Evolutionary conservation across 148 eudicot genomes (phyloP).

Genomic region (Oxyria digyna): DNA sequence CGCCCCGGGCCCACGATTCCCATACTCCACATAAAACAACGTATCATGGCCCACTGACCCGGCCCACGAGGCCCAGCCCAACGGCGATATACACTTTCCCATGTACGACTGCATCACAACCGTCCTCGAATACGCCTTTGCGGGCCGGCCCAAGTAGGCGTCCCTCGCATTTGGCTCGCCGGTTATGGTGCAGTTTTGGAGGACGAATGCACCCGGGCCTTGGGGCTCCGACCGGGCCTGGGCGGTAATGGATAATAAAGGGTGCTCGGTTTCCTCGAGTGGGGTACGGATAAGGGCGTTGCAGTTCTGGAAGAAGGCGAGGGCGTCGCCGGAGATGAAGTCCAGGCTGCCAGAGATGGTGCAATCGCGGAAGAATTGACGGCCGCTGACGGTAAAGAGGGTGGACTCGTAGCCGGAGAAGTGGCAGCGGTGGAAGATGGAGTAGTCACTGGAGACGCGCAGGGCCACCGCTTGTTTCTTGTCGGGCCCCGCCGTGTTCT

Average conservation of each 20-base stretch:
- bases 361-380: no score
- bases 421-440: no score
- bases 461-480: no score
- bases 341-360: no score
- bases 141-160: constrained; percentile 44
- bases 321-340: no score
- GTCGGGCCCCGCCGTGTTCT: constrained; percentile 25
- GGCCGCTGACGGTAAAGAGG: no score
- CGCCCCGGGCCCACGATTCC: constrained; percentile 31
- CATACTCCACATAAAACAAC: constrained; percentile 28
- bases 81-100: constrained; percentile 35
- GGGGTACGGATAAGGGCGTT: no score
- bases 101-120: constrained; percentile 31
- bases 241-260: no score
- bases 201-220: constrained; percentile 24
- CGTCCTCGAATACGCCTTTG: constrained; percentile 31
- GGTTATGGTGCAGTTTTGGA: constrained; percentile 18
- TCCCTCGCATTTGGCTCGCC: constrained; percentile 14
- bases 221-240: constrained; percentile 29
- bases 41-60: constrained; percentile 16
- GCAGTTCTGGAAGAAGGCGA: no score
- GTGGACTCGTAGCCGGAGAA: no score
- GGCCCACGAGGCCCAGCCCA: constrained; percentile 31
- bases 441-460: no score
- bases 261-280: no score